Evolutionary conservation across 306 rosid genomes (phyloP), one percentile per base, ranked within the genome.

Genomic region (Trichosanthes cucumerina): DNA sequence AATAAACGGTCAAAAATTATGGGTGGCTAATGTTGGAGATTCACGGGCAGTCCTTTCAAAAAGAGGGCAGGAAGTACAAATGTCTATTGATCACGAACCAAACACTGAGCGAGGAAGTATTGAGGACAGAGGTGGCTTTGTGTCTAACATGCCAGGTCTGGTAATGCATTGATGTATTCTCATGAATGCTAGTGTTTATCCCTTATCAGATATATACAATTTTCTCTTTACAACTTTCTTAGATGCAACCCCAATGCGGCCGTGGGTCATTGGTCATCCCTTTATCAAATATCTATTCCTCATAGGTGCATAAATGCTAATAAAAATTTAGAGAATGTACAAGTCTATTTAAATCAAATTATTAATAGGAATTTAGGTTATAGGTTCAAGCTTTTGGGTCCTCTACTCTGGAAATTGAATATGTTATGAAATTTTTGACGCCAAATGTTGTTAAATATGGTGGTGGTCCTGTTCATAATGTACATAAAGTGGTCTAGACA

Each of bases 91-190:
- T 84, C 98, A 91, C 12, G 97, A 93, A 80, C 97, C 96, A 41
- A 91, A 93, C 83, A 87, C 96, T 36, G 98, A 91, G 82, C 88
- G 96, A 56, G 84, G 86, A 78, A 84, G 88, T 82, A 91, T 93
- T 6, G 97, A 91, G 86, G 79, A 88, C 84, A 91, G 82, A 86
- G 98, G 98, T 0, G 97, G 98, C 78, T 93, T 93, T 79, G 97
- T 93, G 86, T 93, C 97, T 44, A 93, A 93, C 86, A 87, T 93
- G 91, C 96, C 98, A 93, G 98, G 98, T 93, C 84, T 68, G 49
- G 62, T 50, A 65, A 63, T 63, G 65, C 64, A n/a, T 47, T 60
- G 21, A 80, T 80, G 59, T 44, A 76, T 72, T 21, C 39, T 44
- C 77, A 26, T 72, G 58, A 72, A 46, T 72, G 41, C 58, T 15